Evolutionary conservation across 345 rosid species (phyloP), one percentile per base, ranked within the genome.

Genomic region (Gossypium anomalum): DNA sequence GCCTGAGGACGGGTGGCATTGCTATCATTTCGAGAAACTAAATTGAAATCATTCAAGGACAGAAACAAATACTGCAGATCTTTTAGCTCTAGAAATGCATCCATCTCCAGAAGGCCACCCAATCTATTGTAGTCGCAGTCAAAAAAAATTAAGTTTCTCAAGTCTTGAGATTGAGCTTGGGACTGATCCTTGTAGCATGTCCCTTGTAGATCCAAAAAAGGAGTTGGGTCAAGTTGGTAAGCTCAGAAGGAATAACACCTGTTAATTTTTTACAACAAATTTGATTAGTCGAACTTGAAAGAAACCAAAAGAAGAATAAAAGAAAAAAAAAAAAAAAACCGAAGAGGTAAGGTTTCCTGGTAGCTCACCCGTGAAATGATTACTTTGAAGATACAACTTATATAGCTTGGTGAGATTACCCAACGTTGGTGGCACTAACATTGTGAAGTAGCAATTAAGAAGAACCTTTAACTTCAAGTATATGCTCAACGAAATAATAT

Each of bases 331-430:
- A 9, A 9, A 20, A n/a, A n/a, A n/a, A n/a, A n/a, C n/a, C 29
- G 20, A 17, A n/a, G 13, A 63, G 9, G 20, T 9, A 43, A 19
- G 51, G 13, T 60, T 61, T 61, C 1, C 44, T 14, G 3, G 61
- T 48, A 74, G 12, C 9, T 16, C 38, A 57, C 79, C 79, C 9
- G 7, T 55, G 25, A 78, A 66, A 13, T 2, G 1, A 70, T 11
- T 67, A 13, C 0, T 0, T 0, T 0, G 0, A 47, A 75, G 47
- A 71, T 0, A 2, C 2, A 82, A 29, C 57, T 0, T 0, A 9
- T 13, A 3, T 17, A 78, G 75, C 19, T 55, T 47, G 53, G 79
- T 52, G 16, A 82, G 80, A 61, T 78, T 67, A 29, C 62, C 72
- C 38, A 81, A 25, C 4, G 84, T 65, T 19, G 71, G 2, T 1